A percentile compares a stretch with the other conserved stretches of the same genome.
These are phyloP conservation scores for Phytophthora boehmeriae DNA, from an alignment of 352 stramenopile species.

Conservation along the genomic window DNA sequence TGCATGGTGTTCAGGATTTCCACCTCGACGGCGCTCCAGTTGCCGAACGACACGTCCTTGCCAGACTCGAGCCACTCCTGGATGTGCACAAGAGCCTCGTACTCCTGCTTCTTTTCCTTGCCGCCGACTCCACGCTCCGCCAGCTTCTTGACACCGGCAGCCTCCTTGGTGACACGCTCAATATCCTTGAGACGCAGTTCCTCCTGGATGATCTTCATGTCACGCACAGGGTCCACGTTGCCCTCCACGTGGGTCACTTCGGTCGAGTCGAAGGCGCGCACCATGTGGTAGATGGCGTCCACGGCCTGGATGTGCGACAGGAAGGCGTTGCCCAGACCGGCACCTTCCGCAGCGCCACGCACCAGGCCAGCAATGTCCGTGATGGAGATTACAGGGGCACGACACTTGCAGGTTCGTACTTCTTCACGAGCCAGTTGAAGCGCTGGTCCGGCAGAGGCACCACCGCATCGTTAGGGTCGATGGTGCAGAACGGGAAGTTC, in stretches of 20 bases:
- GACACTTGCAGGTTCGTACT: conserved; percentile 94
- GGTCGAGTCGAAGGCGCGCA: conserved; percentile 97
- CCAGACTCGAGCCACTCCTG: conserved; percentile 82
- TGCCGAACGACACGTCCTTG: conserved; percentile 92
- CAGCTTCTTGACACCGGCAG: conserved; percentile 85
- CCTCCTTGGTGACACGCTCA: conserved; percentile 83
- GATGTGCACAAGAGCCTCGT: conserved; percentile 84
- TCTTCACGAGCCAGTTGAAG: conserved; percentile 98
- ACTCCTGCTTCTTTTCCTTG: conserved; percentile 97
- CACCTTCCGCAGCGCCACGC: conserved; percentile 96
- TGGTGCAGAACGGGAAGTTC: conserved; percentile 98
- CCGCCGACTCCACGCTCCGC: conserved; percentile 88
- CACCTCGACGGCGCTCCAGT: conserved; percentile 89
- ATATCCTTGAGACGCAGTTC: conserved; percentile 99
- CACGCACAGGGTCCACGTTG: conserved; percentile 98
- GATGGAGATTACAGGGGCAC: conserved; percentile 98
- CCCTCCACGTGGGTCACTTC: conserved; percentile 99
- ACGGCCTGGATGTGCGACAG: conserved; percentile 99
- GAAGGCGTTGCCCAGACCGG: conserved; percentile 99
- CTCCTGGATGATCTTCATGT: conserved; percentile 99
- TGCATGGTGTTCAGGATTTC: conserved; percentile 93
- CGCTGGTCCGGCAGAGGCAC: conserved; percentile 97
- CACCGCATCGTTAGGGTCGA: conserved; percentile 98
- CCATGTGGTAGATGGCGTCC: conserved; percentile 98
- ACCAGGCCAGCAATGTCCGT: conserved; percentile 99